Evolutionary conservation across 352 stramenopile genomes (phyloP).

Genomic region (Globisporangium okanoganense): DNA sequence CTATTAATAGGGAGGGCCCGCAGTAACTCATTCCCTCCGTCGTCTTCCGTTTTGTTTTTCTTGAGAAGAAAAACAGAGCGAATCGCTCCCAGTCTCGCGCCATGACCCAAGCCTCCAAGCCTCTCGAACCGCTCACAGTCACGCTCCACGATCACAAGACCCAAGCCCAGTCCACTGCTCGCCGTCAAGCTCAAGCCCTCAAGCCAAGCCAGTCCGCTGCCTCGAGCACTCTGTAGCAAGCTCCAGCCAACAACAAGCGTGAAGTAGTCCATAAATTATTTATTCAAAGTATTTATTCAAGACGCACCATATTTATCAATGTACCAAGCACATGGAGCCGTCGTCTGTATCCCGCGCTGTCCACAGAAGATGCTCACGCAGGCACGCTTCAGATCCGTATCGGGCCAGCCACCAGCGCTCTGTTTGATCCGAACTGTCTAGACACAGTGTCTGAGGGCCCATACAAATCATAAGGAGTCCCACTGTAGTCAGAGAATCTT

Average conservation of each 20-base stretch:
- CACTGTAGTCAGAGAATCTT: no score
- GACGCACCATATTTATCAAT: not conserved
- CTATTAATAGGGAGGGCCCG: slow-evolving; percentile 14
- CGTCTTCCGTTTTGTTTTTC: slow-evolving; percentile 11
- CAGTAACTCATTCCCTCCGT: slow-evolving; percentile 8
- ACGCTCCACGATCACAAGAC: slow-evolving; percentile 3
- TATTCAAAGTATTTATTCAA: not conserved
- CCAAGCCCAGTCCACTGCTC: not conserved
- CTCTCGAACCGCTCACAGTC: slow-evolving; percentile 12
- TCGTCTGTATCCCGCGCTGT: not conserved
- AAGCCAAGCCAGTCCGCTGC: no score
- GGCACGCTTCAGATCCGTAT: not conserved
- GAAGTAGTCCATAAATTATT: not conserved
- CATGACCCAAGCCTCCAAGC: not conserved
- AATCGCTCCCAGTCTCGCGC: slow-evolving; percentile 17
- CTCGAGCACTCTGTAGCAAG: not conserved
- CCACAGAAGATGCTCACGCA: not conserved
- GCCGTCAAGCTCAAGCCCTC: not conserved
- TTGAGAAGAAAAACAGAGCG: slow-evolving; percentile 11
- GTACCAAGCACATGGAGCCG: not conserved
- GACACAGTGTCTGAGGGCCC: no score
- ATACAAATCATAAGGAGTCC: no score
- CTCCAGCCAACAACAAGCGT: not conserved
- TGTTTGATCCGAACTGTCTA: no score
- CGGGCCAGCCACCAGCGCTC: no score